Percentiles rank a stretch among this genome's conserved stretches.
Evolutionary conservation across 2,329 filamentous ascomycete species (phyloP).

Genomic region (Colletotrichum cuscutae): DNA sequence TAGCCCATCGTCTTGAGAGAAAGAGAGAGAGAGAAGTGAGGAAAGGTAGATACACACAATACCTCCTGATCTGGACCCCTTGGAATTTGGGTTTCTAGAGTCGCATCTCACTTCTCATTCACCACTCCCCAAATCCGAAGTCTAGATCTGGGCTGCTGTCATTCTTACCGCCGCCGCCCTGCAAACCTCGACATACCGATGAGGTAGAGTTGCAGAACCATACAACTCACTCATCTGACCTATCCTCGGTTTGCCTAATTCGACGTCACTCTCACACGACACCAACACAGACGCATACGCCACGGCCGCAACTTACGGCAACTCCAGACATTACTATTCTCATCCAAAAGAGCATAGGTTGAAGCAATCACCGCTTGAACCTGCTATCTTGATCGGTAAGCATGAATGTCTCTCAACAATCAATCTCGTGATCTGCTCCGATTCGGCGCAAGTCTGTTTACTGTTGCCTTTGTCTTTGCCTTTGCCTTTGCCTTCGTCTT

Average conservation of each 20-base stretch:
- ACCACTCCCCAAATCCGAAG: neutral
- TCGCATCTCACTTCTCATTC: neutral
- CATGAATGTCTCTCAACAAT: neutral
- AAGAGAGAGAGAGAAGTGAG: neutral
- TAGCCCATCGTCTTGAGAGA: slow-evolving; percentile 1
- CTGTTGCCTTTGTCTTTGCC: neutral
- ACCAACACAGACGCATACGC: neutral
- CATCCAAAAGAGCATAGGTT: neutral
- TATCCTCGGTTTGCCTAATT: neutral
- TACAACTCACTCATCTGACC: neutral
- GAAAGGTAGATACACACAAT: neutral
- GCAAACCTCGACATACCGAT: neutral
- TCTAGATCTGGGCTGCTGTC: slow-evolving; percentile 1
- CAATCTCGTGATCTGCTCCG: slow-evolving; percentile 16
- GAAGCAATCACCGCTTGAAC: slow-evolving; percentile 6
- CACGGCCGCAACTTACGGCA: neutral
- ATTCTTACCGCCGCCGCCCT: neutral
- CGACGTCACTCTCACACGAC: slow-evolving; percentile 1
- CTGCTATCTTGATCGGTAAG: slow-evolving; percentile 21
- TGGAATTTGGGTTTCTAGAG: neutral
- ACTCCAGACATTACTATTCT: neutral
- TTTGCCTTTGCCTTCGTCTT: neutral
- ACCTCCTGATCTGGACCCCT: neutral
- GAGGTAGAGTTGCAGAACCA: neutral
- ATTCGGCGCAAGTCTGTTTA: slow-evolving; percentile 1